Evolutionary conservation across 208 protist species (phyloP), one percentile per base, ranked within the genome.

Genomic region (Acanthamoeba castellanii): DNA sequence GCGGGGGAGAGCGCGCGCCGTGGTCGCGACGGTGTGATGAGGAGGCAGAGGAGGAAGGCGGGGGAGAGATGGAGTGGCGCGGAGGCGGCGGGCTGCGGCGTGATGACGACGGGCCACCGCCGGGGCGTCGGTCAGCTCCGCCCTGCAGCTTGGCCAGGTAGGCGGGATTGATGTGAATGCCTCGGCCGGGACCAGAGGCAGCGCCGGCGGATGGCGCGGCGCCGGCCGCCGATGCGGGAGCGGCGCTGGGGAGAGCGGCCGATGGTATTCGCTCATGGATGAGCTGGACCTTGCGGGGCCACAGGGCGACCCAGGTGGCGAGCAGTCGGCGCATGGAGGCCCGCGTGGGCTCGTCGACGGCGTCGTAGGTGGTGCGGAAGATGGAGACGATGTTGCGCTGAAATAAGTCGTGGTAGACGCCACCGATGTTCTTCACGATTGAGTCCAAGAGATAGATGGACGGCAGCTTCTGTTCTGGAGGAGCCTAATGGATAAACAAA

Each of bases 401-500:
- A 90, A 95, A 95, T 8, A 82, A 5, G 13, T 92, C 27, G 27
- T 59, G n/a, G 81, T 94, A 95, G 52, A 66, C 32, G 8, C 87
- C 94, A 22, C 94, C 94, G 18, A 95, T 70, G 57, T 95, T 95
- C 88, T 95, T 95, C 32, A 94, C 42, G 20, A 95, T 95, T 27
- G 57, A 85, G 34, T 95, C 94, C 42, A 94, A 18, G 8, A 95
- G 81, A 30, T 95, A 95, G 91, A 95, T 6, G 25, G 89, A 50
- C 30, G 94, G 94, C 81, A 95, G 50, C 81, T 95, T 95, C 34
- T 82, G 82, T 5, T 95, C 32, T 11, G 47, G 30, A 3, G 42
- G 47, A 13, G 87, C 94, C 94, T 95, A n/a, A 25, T 25, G 59
- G 59, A 20, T 5, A 91, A 32, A 18, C 34, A 20, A 27, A 20